Base-by-base conservation (phyloP, 2,329 filamentous ascomycete species). In the Talaromyces sp. region DNA sequence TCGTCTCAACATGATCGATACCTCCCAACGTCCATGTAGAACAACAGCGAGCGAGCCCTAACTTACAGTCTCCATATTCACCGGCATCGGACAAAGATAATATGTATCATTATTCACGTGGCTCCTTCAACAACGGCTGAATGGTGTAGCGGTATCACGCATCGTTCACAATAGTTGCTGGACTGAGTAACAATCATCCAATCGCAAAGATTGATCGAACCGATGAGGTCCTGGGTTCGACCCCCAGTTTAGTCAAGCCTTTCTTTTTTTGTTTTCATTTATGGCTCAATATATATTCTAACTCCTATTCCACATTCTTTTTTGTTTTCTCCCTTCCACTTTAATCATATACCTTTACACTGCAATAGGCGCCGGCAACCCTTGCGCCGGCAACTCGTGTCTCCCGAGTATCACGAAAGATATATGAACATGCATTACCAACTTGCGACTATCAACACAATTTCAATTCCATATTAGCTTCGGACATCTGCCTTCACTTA, bases 121-220 rank as follows among this genome's bases (percentile, higher is more conserved):
- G 1, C 10, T 2, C 8, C 2, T 6, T 3, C 13, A 16, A 50
- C 24, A 50, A 59, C 37, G 56, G 56, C 56, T 59, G 56, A 59
- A 59, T 59, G 56, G 56, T 59, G 56, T 59, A 59, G 56, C 56
- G 56, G 56, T 59, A 59, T 59, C 56, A 59, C 56, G 56, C 56
- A 59, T 59, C 56, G 56, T 59, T 59, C 56, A 59, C 56, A 59
- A 59, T 59, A 43, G 56, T 59, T 59, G 56, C 56, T 56, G 56
- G 56, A 59, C 56, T 59, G 56, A 59, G n/a, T 52, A 54, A 33
- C 50, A 59, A 57, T 43, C 56, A 59, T 59, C 56, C 56, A 59
- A 59, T 59, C 56, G 56, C 56, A 59, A 59, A 59, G 56, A 59
- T 59, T 59, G 56, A 59, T 59, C 37, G 56, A 59, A 59, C 56